A percentile compares a stretch with the other conserved stretches of the same genome.
Conservation (phyloP, 129 eudicot genomes). For the Pittosporum tobira region DNA sequence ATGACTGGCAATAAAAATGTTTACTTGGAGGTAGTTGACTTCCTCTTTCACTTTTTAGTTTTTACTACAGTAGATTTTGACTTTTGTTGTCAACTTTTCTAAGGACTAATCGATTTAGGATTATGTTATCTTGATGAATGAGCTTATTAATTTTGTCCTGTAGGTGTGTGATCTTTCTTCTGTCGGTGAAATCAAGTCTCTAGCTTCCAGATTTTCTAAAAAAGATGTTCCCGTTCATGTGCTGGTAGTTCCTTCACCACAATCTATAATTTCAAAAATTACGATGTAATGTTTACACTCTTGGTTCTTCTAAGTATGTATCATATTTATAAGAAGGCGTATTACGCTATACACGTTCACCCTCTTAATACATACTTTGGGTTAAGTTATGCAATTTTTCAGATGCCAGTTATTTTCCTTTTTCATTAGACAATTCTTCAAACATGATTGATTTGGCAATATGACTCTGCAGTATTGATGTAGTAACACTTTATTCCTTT, state of each 20-base stretch:
- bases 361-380: not conserved
- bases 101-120: no score
- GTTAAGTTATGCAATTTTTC: not conserved
- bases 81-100: no score
- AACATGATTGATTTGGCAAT: not conserved
- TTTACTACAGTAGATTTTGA: no score
- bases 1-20: slow-evolving; percentile 74
- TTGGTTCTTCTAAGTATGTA: not conserved
- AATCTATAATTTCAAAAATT: no score
- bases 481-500: not conserved
- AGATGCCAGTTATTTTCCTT: not conserved
- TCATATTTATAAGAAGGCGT: not conserved
- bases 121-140: no score
- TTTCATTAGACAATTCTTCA: not conserved
- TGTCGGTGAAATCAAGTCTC: slow-evolving; percentile 57
- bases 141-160: slow-evolving; percentile 12
- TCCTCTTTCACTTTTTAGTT: not conserved
- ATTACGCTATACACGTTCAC: not conserved
- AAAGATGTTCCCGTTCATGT: slow-evolving; percentile 79
- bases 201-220: slow-evolving; percentile 57
- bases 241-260: slow-evolving; percentile 40
- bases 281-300: no score
- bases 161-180: slow-evolving; percentile 94
- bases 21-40: slow-evolving; percentile 59
- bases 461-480: not conserved